These are phyloP conservation scores for Candida silvatica DNA, from an alignment of 805 yeast genomes.

Conservation along the genomic window DNA sequence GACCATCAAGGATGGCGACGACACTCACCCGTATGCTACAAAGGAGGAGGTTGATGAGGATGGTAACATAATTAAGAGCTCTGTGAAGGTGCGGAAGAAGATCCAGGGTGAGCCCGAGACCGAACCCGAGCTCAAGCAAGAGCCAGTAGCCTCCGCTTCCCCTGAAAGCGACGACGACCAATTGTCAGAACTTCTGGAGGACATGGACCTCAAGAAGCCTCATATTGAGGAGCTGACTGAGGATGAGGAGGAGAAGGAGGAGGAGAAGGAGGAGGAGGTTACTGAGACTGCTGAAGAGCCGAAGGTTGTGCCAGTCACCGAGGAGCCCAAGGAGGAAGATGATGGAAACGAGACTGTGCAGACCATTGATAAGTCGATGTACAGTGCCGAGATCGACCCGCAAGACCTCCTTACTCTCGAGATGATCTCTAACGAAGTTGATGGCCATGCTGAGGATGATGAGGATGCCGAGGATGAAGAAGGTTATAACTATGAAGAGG, in stretches of 20 bases:
- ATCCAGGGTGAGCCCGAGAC: constrained; percentile 13
- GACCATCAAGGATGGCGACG: background rate
- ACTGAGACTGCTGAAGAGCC: background rate
- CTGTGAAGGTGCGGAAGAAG: constrained; percentile 31
- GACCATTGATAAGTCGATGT: background rate
- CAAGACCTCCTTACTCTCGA: constrained; percentile 46
- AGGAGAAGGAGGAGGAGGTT: background rate
- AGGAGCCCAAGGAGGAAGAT: background rate
- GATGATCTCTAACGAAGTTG: constrained; percentile 40
- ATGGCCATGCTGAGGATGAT: constrained; percentile 14
- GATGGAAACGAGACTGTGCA: background rate
- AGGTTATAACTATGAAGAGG: constrained; percentile 7
- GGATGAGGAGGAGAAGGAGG: background rate
- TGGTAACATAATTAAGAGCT: constrained; percentile 49
- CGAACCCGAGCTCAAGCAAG: constrained; percentile 5
- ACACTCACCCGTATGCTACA: constrained; percentile 46
- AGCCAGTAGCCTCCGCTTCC: constrained; percentile 14
- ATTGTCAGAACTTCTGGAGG: constrained; percentile 23
- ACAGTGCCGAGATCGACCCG: constrained; percentile 27
- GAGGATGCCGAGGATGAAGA: constrained; percentile 22
- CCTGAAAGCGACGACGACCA: too few relatives aligned
- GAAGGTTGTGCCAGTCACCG: background rate
- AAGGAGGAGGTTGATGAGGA: constrained; percentile 75
- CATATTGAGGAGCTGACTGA: constrained; percentile 1
- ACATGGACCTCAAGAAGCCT: constrained; percentile 22